Evolutionary conservation across 2,329 filamentous ascomycete species (phyloP).

Genomic region (Aspergillus texensis): DNA sequence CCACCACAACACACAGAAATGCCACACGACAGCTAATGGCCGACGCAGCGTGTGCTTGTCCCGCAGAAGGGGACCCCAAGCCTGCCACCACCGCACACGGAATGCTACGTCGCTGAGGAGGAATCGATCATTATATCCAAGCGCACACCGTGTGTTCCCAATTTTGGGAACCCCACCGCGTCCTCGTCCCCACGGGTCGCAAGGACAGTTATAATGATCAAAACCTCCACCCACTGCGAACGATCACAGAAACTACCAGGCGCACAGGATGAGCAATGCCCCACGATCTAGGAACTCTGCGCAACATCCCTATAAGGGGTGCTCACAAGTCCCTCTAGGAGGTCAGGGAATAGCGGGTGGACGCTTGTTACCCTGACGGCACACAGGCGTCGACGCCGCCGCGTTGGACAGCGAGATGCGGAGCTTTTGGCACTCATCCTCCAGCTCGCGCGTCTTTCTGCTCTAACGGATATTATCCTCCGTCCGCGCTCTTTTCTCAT

Average conservation of each 20-base stretch:
- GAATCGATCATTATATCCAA: not conserved
- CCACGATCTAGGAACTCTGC: not conserved
- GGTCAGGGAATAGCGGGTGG: not conserved
- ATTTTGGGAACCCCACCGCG: not conserved
- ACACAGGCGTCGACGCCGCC: not conserved
- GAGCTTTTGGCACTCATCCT: conserved; percentile 22
- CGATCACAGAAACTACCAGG: not conserved
- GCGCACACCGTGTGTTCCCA: not conserved
- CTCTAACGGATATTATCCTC: conserved; percentile 21
- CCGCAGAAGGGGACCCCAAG: not conserved
- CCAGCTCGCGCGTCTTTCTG: conserved; percentile 16
- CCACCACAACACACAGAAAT: not conserved
- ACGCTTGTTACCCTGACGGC: not conserved
- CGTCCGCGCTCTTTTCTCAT: conserved; percentile 15
- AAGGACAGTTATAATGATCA: not conserved
- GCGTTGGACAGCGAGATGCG: conserved; percentile 23
- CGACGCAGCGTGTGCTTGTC: not conserved
- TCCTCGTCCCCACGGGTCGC: not conserved
- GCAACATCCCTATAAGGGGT: not conserved
- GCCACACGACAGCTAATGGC: no score
- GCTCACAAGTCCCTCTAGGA: not conserved
- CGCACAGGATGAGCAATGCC: not conserved
- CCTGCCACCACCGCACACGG: not conserved
- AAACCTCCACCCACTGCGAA: not conserved
- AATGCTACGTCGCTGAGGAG: not conserved